Conservation (phyloP, 305 asterid genomes). For the Solanum hybrid region DNA sequence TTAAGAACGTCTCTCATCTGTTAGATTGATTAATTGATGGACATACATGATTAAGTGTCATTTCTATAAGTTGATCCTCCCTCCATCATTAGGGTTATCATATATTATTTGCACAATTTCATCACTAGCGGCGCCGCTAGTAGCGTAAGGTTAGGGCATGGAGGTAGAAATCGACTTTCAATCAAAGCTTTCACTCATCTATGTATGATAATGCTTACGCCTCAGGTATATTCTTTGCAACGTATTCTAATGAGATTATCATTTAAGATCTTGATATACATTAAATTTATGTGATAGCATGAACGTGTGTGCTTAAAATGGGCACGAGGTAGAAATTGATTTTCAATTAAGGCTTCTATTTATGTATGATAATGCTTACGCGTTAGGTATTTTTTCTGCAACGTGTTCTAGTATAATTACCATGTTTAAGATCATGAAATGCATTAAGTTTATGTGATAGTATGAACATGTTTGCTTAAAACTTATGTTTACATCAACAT, state of each 20-base stretch:
- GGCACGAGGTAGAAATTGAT: not conserved
- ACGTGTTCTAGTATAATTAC: not conserved
- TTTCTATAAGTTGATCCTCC: not conserved
- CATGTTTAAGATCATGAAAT: not conserved
- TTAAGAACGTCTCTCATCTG: too few relatives aligned
- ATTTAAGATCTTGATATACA: not conserved
- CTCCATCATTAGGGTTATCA: not conserved
- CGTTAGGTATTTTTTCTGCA: not conserved
- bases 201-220: not conserved
- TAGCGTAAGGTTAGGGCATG: not conserved
- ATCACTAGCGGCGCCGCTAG: not conserved
- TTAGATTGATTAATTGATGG: too few relatives aligned
- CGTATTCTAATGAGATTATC: not conserved
- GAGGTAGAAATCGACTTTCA: not conserved
- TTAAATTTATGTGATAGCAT: not conserved
- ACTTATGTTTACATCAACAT: not conserved
- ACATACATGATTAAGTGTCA: too few relatives aligned
- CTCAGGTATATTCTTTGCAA: not conserved
- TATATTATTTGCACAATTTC: not conserved
- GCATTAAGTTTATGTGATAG: not conserved
- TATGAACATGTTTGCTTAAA: not conserved
- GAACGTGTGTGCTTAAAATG: not conserved
- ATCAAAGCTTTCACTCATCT: not conserved
- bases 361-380: not conserved
- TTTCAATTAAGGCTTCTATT: too few relatives aligned